phyloP scores from a whole-genome alignment of 257 asterid genomes.

The Jaltomata sinuosa region DNA sequence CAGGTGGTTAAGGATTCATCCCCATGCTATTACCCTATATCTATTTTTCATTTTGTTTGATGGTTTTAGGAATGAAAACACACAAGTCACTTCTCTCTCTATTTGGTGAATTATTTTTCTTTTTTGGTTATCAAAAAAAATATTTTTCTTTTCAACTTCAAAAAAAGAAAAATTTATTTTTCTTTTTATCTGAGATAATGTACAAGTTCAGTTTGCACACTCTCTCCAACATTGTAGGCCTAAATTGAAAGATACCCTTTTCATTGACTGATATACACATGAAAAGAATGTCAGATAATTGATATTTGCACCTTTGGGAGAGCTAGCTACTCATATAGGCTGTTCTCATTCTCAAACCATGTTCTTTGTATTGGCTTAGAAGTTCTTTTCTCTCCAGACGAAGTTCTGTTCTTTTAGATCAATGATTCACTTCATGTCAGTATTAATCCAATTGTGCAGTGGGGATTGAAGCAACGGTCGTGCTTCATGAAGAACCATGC shows the following conservation, averaged over 20 bases:
- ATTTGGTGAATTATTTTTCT: too few species aligned
- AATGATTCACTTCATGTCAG: neutral
- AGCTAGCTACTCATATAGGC: neutral
- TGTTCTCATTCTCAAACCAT: neutral
- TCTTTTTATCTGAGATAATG: neutral
- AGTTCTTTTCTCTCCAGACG: neutral
- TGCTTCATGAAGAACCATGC: conserved; percentile 84
- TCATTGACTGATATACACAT: neutral
- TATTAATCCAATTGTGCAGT: conserved; percentile 24
- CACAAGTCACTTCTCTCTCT: neutral
- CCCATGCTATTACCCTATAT: neutral
- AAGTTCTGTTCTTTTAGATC: neutral
- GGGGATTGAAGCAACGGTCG: conserved; percentile 65
- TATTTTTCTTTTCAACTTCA: too few species aligned
- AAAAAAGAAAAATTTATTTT: too few species aligned
- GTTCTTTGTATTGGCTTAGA: neutral
- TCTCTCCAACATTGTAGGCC: neutral
- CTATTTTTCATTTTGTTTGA: neutral
- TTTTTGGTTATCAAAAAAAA: too few species aligned
- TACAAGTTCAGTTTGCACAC: neutral
- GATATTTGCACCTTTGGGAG: neutral
- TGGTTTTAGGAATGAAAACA: neutral
- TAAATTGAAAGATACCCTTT: neutral
- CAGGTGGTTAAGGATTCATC: neutral
- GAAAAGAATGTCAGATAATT: neutral